Percentiles rank a stretch among this genome's conserved stretches.
phyloP scores from a whole-genome alignment of 768 basidiomycete genomes.

The Phlebiopsis flavidoalba region DNA sequence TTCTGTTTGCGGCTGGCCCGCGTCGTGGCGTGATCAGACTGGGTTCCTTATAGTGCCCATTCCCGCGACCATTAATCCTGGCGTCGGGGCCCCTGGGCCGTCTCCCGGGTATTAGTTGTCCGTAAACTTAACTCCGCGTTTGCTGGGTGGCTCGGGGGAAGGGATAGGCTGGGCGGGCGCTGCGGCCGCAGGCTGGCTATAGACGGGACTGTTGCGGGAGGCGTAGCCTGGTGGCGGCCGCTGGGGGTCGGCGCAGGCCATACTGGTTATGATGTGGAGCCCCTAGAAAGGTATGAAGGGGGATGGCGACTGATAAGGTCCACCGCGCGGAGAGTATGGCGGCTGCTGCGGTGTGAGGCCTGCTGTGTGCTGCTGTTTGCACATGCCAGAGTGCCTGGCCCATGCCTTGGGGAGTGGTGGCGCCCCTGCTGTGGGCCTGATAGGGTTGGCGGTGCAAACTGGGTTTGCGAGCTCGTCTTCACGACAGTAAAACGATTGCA shows the following conservation, averaged over 20 bases:
- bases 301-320: constrained; percentile 26
- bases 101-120: constrained; percentile 9
- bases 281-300: too few relatives aligned
- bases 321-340: too few relatives aligned
- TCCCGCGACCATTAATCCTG: constrained; percentile 11
- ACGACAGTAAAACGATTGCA: constrained; percentile 78
- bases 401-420: constrained; percentile 16
- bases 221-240: constrained; percentile 6
- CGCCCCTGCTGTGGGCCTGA: constrained; percentile 25
- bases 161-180: constrained; percentile 3
- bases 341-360: constrained; percentile 13
- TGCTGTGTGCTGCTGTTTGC: constrained; percentile 13
- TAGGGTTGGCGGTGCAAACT: constrained; percentile 28
- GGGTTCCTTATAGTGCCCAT: constrained; percentile 10
- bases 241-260: constrained; percentile 15
- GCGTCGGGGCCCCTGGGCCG: constrained; percentile 8
- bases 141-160: constrained; percentile 7
- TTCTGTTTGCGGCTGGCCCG: background rate
- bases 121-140: constrained; percentile 4
- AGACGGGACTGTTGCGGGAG: constrained; percentile 8
- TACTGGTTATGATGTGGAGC: constrained; percentile 26
- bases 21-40: background rate
- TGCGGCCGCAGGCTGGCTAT: constrained; percentile 7
- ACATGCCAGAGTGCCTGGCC: constrained; percentile 8
- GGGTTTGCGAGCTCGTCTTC: constrained; percentile 74